Evolutionary conservation across 352 stramenopile genomes (phyloP), one percentile per base, ranked within the genome.

Genomic region (Phytophthora litchii): DNA sequence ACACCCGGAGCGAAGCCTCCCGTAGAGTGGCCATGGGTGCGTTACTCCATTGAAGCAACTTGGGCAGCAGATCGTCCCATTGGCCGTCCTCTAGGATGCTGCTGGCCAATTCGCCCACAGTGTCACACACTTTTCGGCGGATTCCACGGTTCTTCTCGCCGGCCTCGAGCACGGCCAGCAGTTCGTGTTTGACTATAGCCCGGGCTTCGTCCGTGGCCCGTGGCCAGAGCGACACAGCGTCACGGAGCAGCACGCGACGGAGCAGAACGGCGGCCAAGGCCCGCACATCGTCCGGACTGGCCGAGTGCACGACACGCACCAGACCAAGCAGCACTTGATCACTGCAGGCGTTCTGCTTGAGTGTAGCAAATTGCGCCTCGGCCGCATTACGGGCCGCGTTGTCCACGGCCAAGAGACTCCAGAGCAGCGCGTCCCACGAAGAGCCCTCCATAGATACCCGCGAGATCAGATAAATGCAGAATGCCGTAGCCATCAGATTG

Each of bases 81-180:
- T 94, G 81, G 19, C 74, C 80, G 64, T 94, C 81, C 23, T 92
- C 86, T 13, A 94, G 51, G 61, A 94, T 88, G 43, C 73, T 87
- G 60, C 70, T 87, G 54, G 83, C 86, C 36, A 94, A 61, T 42
- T 94, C 86, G 38, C 86, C 86, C 31, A 94, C 86, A 10, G 80
- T 94, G 60, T 94, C 86, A 54, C 86, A 92, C 42, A 92, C 78
- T 47, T 92, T 91, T 31, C 86, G 81, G 12, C 86, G 81, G 60
- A 94, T 92, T 55, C 85, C 85, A 43, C 78, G 77, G 59, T 94
- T 86, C 37, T 67, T 48, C 53, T 94, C 84, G 17, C 65, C 65
- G 34, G 52, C 60, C 42, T 72, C 68, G 11, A 94, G 70, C 54
- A 92, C 75, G 3, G 70, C 68, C 37, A 94, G 67, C 46, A 94